These are phyloP conservation scores for Prunus kanzakura DNA, from an alignment of 306 rosid species.

Conservation along the genomic window DNA sequence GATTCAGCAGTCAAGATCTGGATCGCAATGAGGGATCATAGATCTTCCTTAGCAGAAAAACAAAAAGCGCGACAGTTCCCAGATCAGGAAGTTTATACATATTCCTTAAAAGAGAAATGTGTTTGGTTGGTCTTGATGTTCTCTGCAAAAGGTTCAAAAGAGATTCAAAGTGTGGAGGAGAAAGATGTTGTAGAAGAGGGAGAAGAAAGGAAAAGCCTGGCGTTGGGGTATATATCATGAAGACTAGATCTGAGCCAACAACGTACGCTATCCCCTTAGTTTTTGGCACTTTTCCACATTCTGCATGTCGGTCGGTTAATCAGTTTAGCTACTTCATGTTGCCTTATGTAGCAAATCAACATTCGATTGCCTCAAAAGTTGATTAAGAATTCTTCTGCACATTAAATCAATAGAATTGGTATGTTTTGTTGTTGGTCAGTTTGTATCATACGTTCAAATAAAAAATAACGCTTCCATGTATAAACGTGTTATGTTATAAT, in stretches of 20 bases:
- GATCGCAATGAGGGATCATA: neutral
- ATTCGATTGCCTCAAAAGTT: neutral
- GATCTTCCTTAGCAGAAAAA: constrained; percentile 9
- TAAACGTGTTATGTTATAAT: too few relatives aligned
- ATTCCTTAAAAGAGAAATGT: constrained; percentile 2
- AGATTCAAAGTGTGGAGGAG: constrained; percentile 29
- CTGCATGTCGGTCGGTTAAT: constrained; percentile 26
- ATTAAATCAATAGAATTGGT: too few relatives aligned
- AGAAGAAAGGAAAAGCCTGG: constrained; percentile 16
- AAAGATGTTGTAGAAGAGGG: constrained; percentile 16
- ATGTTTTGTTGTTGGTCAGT: too few relatives aligned
- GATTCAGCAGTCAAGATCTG: constrained; percentile 24
- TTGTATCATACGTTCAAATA: too few relatives aligned
- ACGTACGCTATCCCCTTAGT: constrained; percentile 7
- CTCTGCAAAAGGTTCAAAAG: constrained; percentile 28
- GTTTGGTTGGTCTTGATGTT: constrained; percentile 13
- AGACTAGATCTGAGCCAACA: constrained; percentile 40
- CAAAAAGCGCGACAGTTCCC: constrained; percentile 10
- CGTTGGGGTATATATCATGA: constrained; percentile 10
- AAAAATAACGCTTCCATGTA: too few relatives aligned
- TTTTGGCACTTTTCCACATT: constrained; percentile 9
- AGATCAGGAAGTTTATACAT: constrained; percentile 13
- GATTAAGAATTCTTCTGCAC: neutral
- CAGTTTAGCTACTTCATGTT: neutral
- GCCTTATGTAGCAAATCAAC: neutral